A percentile compares a stretch with the other conserved stretches of the same genome.
Evolutionary conservation across 352 stramenopile genomes (phyloP).

Genomic region (Globisporangium heterothallicum): DNA sequence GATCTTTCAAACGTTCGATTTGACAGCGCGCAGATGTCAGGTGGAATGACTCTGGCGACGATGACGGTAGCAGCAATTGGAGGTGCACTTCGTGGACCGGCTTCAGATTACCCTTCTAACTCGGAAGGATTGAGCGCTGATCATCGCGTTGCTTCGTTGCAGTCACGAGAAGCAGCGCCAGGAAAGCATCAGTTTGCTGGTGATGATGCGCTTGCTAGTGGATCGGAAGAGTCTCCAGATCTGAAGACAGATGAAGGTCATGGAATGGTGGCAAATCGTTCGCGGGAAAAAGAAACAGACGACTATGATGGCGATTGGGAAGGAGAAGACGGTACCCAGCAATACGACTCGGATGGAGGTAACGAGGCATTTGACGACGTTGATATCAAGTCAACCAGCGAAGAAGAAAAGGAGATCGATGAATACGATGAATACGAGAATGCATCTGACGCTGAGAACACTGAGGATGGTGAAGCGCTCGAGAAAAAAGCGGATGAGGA

Average conservation of each 20-base stretch:
- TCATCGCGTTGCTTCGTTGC: background rate
- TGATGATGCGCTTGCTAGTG: background rate
- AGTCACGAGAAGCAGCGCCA: background rate
- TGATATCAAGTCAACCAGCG: background rate
- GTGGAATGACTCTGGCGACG: conserved; percentile 14
- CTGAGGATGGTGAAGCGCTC: background rate
- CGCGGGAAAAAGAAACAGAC: background rate
- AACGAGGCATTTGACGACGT: background rate
- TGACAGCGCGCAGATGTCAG: conserved; percentile 9
- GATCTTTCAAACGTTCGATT: too few species aligned
- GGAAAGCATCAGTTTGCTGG: background rate
- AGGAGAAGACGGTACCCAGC: background rate
- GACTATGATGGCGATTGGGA: background rate
- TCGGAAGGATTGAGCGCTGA: background rate
- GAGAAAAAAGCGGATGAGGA: background rate
- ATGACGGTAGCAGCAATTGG: conserved; percentile 22
- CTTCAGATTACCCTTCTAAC: background rate
- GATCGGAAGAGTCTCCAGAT: background rate
- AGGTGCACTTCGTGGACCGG: background rate
- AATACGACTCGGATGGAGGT: background rate
- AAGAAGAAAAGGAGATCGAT: background rate
- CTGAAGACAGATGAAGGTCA: background rate
- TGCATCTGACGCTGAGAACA: conserved; percentile 1
- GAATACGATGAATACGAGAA: conserved; percentile 5
- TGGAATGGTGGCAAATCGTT: background rate